These are phyloP conservation scores for Ceratobasidium sp. DNA, from an alignment of 1,284 basidiomycete species.

Conservation along the genomic window DNA sequence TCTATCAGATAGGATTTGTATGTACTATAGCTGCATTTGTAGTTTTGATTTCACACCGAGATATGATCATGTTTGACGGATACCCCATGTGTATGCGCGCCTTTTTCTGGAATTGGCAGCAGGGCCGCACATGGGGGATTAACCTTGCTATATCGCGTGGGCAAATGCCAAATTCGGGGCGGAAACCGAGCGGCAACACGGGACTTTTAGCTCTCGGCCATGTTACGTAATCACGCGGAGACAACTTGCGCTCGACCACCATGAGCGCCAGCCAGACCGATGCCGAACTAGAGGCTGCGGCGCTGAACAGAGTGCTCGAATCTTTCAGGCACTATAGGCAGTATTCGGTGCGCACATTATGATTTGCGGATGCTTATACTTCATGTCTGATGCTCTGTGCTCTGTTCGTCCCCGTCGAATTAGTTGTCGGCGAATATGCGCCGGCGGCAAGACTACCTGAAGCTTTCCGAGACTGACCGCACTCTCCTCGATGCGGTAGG, in stretches of 20 bases:
- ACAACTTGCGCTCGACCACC: conserved; percentile 9
- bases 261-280: conserved; percentile 42
- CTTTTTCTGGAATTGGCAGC: neutral
- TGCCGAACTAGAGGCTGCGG: conserved; percentile 38
- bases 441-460: conserved; percentile 75
- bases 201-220: neutral
- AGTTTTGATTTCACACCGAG: neutral
- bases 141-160: neutral
- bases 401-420: neutral
- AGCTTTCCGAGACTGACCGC: conserved; percentile 69
- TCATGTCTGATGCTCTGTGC: neutral
- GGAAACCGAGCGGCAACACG: neutral
- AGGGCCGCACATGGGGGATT: neutral
- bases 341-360: conserved; percentile 18
- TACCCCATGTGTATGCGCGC: neutral
- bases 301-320: conserved; percentile 34
- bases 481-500: conserved; percentile 68
- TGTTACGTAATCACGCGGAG: conserved; percentile 28
- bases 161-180: neutral
- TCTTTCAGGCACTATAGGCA: conserved; percentile 35
- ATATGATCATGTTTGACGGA: neutral
- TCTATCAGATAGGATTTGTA: neutral
- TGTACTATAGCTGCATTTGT: neutral
- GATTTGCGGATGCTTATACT: neutral
- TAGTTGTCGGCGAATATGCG: conserved; percentile 80